Evolutionary conservation across 148 eudicot genomes (phyloP), one percentile per base, ranked within the genome.

Genomic region (Vaccinium myrtillus): DNA sequence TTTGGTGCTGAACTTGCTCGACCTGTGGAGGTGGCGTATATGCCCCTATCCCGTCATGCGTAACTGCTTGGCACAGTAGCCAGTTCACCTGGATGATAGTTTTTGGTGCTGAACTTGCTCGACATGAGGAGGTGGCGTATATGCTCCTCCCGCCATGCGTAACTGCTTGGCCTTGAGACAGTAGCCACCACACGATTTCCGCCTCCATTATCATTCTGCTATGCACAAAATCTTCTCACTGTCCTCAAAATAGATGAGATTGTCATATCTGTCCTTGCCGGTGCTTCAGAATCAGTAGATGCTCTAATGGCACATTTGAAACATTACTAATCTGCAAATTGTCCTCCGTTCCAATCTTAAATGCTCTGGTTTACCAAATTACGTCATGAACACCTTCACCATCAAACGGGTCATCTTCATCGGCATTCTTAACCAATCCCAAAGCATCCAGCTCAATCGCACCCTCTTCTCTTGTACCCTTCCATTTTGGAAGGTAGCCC

Each of bases 291-390:
- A 69, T 69, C 18, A 27, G 74, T 69, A 11, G 16, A 69, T 11
- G 39, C 74, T 69, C 16, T 69, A 27, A 69, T 63, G 30, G 13
- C 5, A 12, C 70, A 69, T 69, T 69, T 1, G 7, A 67, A 69
- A 69, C 74, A 27, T 69, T 69, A 27, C 74, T 69, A 25, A 69
- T 25, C 74, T 69, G 74, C 74, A 67, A 67, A 25, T 27, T 67
- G 74, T 6, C 14, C 74, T 69, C 71, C 0, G 1, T 69, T 27
- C 15, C 74, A 69, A 69, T 69, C 16, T 27, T 36, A 25, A 27
- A 69, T 7, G 14, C 71, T 67, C 16, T 69, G 74, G 25, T 25
- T 69, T 69, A 5, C 32, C 6, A 69, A 69, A 27, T 27, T 27
- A 27, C 74, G 0, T 25, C 39, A 69, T 69, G 74, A 69, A 14